phyloP scores from a whole-genome alignment of 139 green algal genomes.

The Pycnococcus provasolii region DNA sequence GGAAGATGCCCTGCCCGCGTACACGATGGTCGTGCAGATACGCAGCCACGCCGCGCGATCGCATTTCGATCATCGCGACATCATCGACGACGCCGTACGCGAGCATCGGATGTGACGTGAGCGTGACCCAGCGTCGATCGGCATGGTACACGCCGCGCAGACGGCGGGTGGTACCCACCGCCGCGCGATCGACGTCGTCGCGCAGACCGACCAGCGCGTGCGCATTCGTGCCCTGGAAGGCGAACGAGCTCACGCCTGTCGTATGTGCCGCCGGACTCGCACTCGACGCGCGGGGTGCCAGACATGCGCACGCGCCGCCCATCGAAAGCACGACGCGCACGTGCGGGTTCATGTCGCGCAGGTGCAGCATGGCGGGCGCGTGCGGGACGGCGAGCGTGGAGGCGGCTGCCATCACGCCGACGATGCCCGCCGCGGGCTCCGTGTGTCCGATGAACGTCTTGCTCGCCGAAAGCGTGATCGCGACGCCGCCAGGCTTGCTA shows the following conservation, averaged over 20 bases:
- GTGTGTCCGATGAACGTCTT: conserved; percentile 73
- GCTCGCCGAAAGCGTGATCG: conserved; percentile 19
- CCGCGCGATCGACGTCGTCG: too few species aligned
- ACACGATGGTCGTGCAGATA: too few species aligned
- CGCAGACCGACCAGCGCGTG: conserved; percentile 20
- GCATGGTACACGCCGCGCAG: too few species aligned
- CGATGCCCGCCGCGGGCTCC: conserved; percentile 66
- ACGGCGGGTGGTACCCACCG: too few species aligned
- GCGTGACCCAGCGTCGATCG: too few species aligned
- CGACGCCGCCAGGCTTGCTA: background rate
- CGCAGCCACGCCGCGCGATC: too few species aligned
- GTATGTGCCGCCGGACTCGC: background rate
- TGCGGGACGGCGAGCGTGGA: too few species aligned
- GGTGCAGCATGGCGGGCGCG: conserved; percentile 10
- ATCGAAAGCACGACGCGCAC: conserved; percentile 8
- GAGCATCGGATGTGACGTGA: too few species aligned
- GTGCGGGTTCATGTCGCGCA: conserved; percentile 52
- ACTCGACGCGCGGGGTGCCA: background rate
- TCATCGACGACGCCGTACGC: too few species aligned
- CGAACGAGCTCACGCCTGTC: conserved; percentile 58
- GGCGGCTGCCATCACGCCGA: conserved; percentile 40
- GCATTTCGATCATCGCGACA: too few species aligned
- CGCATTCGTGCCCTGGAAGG: conserved; percentile 76
- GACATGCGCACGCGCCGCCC: background rate
- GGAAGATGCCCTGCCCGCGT: too few species aligned